Conservation (phyloP, 2,329 filamentous ascomycete species). For the Coniochaeta pulveracea region DNA sequence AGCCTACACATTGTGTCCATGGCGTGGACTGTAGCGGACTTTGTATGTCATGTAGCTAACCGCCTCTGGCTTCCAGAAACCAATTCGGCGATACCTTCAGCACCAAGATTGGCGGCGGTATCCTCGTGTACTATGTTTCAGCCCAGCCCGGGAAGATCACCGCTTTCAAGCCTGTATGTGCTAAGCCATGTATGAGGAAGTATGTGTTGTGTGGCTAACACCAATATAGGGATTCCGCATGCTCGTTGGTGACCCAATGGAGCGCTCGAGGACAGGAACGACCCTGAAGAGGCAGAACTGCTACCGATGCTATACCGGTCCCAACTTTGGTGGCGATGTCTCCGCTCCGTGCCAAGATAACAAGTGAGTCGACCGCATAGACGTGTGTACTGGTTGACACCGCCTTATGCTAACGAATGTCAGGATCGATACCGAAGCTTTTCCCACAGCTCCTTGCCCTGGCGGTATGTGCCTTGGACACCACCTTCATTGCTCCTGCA, state of each 20-base stretch:
- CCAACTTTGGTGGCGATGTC: slow-evolving; percentile 31
- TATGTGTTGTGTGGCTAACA: slow-evolving; percentile 17
- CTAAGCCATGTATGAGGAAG: slow-evolving; percentile 23
- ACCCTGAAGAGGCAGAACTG: slow-evolving; percentile 25
- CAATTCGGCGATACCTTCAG: slow-evolving; percentile 29
- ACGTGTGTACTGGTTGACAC: not conserved
- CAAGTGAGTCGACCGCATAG: slow-evolving; percentile 23
- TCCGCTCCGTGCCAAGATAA: slow-evolving; percentile 30
- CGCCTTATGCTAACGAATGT: not conserved
- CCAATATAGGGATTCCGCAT: slow-evolving; percentile 35
- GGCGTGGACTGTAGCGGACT: not conserved
- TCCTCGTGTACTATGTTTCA: slow-evolving; percentile 34
- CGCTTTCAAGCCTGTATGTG: slow-evolving; percentile 38
- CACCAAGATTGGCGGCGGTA: slow-evolving; percentile 27
- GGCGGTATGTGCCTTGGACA: too few relatives aligned
- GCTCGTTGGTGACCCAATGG: slow-evolving; percentile 30
- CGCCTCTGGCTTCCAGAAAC: slow-evolving; percentile 12
- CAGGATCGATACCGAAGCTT: slow-evolving; percentile 23
- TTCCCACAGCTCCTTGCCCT: slow-evolving; percentile 26
- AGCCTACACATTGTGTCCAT: not conserved
- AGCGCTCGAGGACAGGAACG: slow-evolving; percentile 19
- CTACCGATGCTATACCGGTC: slow-evolving; percentile 32
- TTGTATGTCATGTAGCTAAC: slow-evolving; percentile 6
- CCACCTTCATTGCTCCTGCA: too few relatives aligned
- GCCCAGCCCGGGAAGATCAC: slow-evolving; percentile 28